Evolutionary conservation across 202 grass and related monocot species (phyloP), one percentile per base, ranked within the genome.

Genomic region (Digitaria exilis): DNA sequence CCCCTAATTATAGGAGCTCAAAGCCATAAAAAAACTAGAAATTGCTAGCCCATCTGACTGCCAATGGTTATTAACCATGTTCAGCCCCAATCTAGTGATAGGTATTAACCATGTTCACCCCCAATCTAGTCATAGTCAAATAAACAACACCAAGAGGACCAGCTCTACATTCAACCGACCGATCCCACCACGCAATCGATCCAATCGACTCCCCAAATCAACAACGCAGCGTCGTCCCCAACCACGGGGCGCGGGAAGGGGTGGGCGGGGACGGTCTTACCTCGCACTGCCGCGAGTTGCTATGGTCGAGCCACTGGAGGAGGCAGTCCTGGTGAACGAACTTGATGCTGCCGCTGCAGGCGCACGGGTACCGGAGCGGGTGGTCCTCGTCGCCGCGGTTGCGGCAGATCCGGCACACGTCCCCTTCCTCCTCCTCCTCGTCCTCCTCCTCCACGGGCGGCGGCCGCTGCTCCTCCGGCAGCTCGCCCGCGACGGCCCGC

Each of bases 331-430:
- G 93, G 82, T 99, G 97, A 32, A 99, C 97, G 86, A 84, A 96
- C 79, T 99, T 99, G 77, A 99, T 99, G 76, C 96, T 99, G 19
- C 93, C 96, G 79, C 96, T 99, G 90, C 96, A 99, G 29, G 96
- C 96, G 91, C 96, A 99, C 6, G 96, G 96, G 60, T 92, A 99
- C 9, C 93, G 88, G 32, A 99, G 94, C 63, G 91, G 93, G 71
- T 96, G 91, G 22, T 91, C 91, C 30, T 85, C 79, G 49, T 96
- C 93, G 51, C 96, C 96, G 19, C 89, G 93, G 90, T 99, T 99
- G 78, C 96, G 93, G 85, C 93, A 99, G 93, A 99, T 99, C 93
- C 96, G 93, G 88, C 96, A 99, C 45, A 99, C 96, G 82, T 99
- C 96, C 11, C 96, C 96, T 32, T 99, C 96, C 45, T 99, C 96